phyloP scores from a whole-genome alignment of 2,329 filamentous ascomycete genomes.

The Parascedosporium putredinis region DNA sequence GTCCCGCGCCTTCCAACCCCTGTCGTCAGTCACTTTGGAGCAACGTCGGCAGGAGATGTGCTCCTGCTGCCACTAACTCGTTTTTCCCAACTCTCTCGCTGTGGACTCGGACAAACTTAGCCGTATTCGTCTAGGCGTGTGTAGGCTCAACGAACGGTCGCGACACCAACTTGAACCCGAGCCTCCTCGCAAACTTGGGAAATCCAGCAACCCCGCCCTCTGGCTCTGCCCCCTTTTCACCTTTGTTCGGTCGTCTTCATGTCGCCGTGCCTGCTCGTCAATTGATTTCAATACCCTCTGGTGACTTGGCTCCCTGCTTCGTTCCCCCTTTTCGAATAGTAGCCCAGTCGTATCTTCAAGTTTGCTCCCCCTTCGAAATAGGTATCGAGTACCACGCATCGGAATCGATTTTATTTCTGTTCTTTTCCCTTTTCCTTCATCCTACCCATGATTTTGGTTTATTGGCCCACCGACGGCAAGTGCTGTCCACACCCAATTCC shows the following conservation, averaged over 20 bases:
- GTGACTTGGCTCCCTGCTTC: background rate
- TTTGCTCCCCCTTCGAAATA: too few species aligned
- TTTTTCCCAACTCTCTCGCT: background rate
- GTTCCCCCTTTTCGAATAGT: background rate
- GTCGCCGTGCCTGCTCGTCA: background rate
- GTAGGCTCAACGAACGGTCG: too few species aligned
- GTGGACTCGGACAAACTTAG: background rate
- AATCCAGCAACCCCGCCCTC: too few species aligned
- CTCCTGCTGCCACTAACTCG: background rate
- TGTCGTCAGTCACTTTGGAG: background rate
- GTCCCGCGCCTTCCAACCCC: background rate
- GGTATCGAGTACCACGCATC: too few species aligned
- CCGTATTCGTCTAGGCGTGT: background rate
- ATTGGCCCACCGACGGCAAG: too few species aligned
- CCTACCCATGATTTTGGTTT: too few species aligned
- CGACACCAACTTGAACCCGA: too few species aligned
- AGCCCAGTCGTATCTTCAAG: background rate
- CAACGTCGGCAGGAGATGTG: background rate
- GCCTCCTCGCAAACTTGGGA: too few species aligned
- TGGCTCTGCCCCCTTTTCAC: background rate
- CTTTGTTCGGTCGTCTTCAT: background rate
- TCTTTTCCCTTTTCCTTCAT: background rate
- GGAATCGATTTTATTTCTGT: too few species aligned
- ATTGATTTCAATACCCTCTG: background rate
- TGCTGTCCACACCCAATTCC: background rate